phyloP scores from a whole-genome alignment of 257 asterid species.

The Pogostemon cablin region DNA sequence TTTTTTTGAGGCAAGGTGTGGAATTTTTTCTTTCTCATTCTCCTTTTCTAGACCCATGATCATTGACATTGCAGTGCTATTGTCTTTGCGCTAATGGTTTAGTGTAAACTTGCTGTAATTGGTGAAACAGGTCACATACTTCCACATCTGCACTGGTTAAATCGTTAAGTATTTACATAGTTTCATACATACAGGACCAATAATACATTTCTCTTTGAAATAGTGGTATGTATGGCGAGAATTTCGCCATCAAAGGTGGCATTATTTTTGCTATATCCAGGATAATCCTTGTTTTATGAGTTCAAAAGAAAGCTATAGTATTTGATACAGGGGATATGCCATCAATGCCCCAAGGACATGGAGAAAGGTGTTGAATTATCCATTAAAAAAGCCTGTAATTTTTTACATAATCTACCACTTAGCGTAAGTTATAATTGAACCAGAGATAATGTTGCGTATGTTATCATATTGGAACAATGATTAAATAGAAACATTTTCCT shows the following conservation, averaged over 20 bases:
- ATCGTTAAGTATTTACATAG: not conserved
- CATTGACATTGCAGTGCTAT: not conserved
- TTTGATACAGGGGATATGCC: not conserved
- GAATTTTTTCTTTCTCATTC: not conserved
- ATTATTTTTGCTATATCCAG: not conserved
- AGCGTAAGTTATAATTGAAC: not conserved
- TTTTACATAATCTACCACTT: not conserved
- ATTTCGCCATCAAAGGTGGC: too few species aligned
- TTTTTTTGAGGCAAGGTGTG: slow-evolving; percentile 1
- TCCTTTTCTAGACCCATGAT: not conserved
- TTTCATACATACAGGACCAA: not conserved
- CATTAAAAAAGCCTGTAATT: not conserved
- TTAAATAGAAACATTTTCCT: not conserved
- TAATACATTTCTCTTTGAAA: not conserved
- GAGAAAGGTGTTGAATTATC: not conserved
- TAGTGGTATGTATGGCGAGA: too few species aligned
- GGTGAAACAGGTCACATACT: not conserved
- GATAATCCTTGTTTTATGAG: not conserved
- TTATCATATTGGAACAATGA: too few species aligned
- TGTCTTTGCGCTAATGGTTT: not conserved
- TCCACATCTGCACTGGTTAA: not conserved
- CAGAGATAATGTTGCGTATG: not conserved
- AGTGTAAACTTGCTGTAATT: not conserved
- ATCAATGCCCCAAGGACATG: not conserved
- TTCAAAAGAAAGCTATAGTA: slow-evolving; percentile 5